Percentiles rank a stretch among this genome's conserved stretches.
These are phyloP conservation scores for Apophysomyces variabilis DNA, from an alignment of 371 early-diverging fungal species.

Conservation along the genomic window DNA sequence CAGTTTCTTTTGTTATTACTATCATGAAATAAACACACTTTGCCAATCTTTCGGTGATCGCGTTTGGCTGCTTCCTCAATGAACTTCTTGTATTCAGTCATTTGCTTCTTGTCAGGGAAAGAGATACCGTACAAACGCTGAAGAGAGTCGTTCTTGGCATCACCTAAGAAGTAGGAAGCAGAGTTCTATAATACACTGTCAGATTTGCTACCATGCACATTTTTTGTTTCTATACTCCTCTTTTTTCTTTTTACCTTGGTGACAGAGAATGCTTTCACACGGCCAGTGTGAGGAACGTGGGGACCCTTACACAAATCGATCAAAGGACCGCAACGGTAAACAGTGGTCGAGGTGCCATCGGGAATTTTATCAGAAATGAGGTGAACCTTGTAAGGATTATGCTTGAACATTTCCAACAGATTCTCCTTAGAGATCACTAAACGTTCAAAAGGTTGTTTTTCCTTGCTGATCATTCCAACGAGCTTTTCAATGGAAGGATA, in stretches of 20 bases:
- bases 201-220: neutral
- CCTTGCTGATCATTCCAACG: conserved; percentile 89
- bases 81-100: conserved; percentile 94
- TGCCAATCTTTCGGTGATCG: conserved; percentile 98
- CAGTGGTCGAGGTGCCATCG: conserved; percentile 96
- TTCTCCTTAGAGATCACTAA: conserved; percentile 89
- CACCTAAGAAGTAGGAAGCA: conserved; percentile 98
- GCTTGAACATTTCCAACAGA: conserved; percentile 97
- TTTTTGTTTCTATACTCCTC: neutral
- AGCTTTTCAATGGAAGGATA: conserved; percentile 87
- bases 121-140: conserved; percentile 99
- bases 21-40: conserved; percentile 17
- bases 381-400: conserved; percentile 96
- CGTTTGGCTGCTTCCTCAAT: conserved; percentile 97
- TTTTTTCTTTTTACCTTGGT: conserved; percentile 63
- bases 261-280: conserved; percentile 94
- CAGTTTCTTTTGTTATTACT: conserved; percentile 14
- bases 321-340: conserved; percentile 98
- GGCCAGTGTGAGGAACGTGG: conserved; percentile 95
- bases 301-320: conserved; percentile 99
- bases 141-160: conserved; percentile 95
- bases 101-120: conserved; percentile 96
- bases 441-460: conserved; percentile 96
- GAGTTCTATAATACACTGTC: conserved; percentile 73
- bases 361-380: conserved; percentile 93